A percentile compares a stretch with the other conserved stretches of the same genome.
Evolutionary conservation across 1,139 yeast species (phyloP).

Genomic region (Saccharomycopsis phalli): DNA sequence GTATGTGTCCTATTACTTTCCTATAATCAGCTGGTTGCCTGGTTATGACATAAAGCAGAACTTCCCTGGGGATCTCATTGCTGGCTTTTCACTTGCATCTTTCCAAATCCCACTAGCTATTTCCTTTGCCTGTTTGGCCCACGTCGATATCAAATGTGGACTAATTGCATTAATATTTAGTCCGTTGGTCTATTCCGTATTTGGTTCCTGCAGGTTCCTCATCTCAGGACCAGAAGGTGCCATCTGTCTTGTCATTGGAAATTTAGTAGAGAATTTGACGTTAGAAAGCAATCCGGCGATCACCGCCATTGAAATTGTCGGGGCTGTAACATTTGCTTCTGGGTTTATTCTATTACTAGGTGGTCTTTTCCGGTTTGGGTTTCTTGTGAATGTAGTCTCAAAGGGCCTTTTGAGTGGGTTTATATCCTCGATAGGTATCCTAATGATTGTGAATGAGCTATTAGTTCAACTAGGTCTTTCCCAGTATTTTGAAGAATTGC

Average conservation of each 20-base stretch:
- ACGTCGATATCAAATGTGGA: constrained; percentile 82
- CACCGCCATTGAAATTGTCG: constrained; percentile 55
- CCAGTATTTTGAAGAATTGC: constrained; percentile 19
- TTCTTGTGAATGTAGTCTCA: constrained; percentile 77
- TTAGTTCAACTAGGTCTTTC: constrained; percentile 68
- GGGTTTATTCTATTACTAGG: constrained; percentile 68
- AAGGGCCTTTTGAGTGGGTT: constrained; percentile 84
- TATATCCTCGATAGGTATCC: constrained; percentile 86
- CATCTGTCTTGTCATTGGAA: constrained; percentile 82
- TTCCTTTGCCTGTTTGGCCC: constrained; percentile 86
- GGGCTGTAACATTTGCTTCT: constrained; percentile 64
- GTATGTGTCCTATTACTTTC: constrained; percentile 59
- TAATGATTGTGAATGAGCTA: constrained; percentile 74
- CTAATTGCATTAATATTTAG: constrained; percentile 73
- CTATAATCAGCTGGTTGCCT: constrained; percentile 73
- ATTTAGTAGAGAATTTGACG: constrained; percentile 59
- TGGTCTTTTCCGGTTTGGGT: constrained; percentile 81
- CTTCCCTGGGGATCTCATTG: constrained; percentile 69
- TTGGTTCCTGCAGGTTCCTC: constrained; percentile 94
- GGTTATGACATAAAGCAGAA: constrained; percentile 39
- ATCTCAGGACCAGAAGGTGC: constrained; percentile 97
- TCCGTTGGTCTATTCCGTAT: constrained; percentile 69
- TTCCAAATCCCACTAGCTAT: constrained; percentile 86
- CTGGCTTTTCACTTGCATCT: constrained; percentile 86
- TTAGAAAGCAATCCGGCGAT: neutral